These are phyloP conservation scores for Tetracladium maxilliforme DNA, from an alignment of 2,329 filamentous ascomycete species.

Conservation along the genomic window DNA sequence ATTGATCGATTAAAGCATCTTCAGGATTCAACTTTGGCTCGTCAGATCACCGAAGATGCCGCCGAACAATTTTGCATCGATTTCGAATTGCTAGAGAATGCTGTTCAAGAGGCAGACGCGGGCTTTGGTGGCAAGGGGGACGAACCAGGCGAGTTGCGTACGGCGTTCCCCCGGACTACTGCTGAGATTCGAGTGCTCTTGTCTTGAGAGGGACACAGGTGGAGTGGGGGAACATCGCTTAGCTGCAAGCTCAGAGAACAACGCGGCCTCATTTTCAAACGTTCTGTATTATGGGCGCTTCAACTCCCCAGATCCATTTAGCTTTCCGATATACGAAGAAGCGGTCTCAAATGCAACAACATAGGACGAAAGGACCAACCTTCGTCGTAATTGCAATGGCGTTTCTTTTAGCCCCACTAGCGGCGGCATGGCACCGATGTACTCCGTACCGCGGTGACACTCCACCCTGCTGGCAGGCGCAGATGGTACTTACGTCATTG, in stretches of 20 bases:
- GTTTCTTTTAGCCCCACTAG: no score
- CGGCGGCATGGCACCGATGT: no score
- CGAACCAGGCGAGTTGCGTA: constrained; percentile 9
- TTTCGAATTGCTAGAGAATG: constrained; percentile 61
- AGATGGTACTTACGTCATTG: no score
- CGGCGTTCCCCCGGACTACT: constrained; percentile 16
- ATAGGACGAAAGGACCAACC: no score
- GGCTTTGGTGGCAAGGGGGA: constrained; percentile 7
- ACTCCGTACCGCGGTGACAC: no score
- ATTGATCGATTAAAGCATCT: constrained; percentile 66
- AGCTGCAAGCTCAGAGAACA: no score
- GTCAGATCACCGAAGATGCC: constrained; percentile 68
- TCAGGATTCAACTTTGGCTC: constrained; percentile 55
- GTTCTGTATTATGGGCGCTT: background rate
- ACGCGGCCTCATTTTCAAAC: no score
- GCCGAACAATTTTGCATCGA: constrained; percentile 73
- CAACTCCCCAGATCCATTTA: background rate
- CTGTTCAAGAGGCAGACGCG: constrained; percentile 18
- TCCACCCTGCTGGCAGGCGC: no score
- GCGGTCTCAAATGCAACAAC: no score
- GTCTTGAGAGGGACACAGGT: constrained; percentile 7
- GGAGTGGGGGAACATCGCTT: no score
- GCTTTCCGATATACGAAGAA: no score
- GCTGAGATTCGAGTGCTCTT: constrained; percentile 17
- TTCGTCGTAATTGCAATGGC: no score